Conservation (phyloP, 257 asterid species). For the Solanum bulbocastanum region DNA sequence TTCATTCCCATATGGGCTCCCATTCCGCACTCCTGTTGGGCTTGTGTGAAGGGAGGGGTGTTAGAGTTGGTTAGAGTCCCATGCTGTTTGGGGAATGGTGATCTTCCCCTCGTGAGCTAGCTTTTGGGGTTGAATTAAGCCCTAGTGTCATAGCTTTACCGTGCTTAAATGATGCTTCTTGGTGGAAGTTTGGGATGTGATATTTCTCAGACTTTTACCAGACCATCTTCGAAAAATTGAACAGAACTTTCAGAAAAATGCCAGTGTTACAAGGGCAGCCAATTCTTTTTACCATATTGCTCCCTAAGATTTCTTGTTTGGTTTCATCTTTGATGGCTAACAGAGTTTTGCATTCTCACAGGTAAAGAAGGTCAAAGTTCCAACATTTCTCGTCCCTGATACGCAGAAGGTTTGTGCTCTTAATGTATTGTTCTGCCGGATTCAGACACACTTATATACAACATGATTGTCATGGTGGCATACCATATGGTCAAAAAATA, state of each 20-base stretch:
- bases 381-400: slow-evolving; percentile 92
- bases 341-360: slow-evolving; percentile 9
- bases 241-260: neutral
- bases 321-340: neutral
- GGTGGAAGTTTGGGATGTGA: neutral
- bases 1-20: neutral
- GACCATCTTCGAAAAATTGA: neutral
- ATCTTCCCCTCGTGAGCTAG: neutral
- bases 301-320: neutral
- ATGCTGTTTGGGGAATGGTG: neutral
- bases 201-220: neutral
- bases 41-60: neutral
- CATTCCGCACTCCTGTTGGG: neutral
- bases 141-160: neutral
- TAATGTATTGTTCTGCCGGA: neutral
- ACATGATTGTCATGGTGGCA: neutral
- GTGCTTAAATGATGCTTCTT: neutral
- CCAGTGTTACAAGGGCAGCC: neutral
- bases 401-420: slow-evolving; percentile 71
- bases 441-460: neutral
- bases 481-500: neutral
- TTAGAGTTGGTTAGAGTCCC: neutral
- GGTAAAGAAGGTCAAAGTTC: slow-evolving; percentile 94
- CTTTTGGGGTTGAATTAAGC: neutral
- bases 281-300: neutral